Conservation (phyloP, 2,329 filamentous ascomycete species). For the Leptographium lundbergii region DNA sequence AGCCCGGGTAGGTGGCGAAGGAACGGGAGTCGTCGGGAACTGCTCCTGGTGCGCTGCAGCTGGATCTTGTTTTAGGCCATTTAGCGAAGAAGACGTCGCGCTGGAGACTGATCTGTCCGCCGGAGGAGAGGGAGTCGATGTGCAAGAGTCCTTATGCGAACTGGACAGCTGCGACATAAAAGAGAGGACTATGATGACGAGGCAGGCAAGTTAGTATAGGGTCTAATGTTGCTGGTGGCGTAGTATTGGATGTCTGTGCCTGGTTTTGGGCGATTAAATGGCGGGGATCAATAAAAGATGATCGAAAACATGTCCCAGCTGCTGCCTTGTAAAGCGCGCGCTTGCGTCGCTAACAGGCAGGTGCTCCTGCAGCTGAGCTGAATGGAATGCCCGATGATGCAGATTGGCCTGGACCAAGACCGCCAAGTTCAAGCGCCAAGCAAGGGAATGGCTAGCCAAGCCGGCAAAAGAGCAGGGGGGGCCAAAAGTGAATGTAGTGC, state of each 20-base stretch:
- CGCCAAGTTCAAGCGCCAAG: not conserved
- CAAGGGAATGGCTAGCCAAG: not conserved
- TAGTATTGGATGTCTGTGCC: not conserved
- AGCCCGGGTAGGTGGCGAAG: constrained; percentile 16
- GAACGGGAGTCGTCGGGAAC: constrained; percentile 10
- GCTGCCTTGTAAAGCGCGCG: not conserved
- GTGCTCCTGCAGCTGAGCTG: not conserved
- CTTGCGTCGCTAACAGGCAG: not conserved
- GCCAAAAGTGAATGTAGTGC: not conserved
- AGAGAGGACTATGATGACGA: constrained; percentile 54
- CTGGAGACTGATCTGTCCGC: constrained; percentile 17
- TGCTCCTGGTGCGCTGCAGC: constrained; percentile 3
- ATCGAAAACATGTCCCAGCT: not conserved
- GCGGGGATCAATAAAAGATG: not conserved
- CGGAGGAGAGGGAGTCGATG: constrained; percentile 31
- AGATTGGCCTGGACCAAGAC: not conserved
- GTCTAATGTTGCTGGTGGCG: not conserved
- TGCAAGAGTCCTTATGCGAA: constrained; percentile 26
- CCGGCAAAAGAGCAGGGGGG: not conserved
- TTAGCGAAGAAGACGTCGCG: not conserved
- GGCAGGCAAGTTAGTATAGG: constrained; percentile 6
- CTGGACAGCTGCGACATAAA: constrained; percentile 75
- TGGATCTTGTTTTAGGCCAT: not conserved
- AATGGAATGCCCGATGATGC: not conserved
- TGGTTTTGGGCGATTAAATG: not conserved